These are phyloP conservation scores for Paramecium primaurelia DNA, from an alignment of 73 alveolate species.

Conservation along the genomic window DNA sequence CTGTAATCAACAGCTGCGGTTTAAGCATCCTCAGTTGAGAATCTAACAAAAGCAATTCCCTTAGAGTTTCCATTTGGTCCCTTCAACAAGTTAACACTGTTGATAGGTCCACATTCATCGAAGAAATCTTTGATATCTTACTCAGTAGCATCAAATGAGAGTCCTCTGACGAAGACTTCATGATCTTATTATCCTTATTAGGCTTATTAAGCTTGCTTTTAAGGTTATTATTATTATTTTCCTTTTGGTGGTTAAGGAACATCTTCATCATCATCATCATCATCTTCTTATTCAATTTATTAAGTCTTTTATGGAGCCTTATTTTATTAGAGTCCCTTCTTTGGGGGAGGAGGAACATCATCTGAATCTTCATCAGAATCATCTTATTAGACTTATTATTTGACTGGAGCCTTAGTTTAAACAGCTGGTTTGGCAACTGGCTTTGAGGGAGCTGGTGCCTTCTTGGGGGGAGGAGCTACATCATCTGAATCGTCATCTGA, in stretches of 20 bases:
- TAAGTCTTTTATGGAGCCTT: background rate
- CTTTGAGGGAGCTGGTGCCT: slow-evolving; percentile 2
- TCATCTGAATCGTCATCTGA: slow-evolving; percentile 48
- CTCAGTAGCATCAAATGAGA: slow-evolving; percentile 66
- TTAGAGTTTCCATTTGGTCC: slow-evolving; percentile 64
- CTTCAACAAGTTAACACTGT: slow-evolving; percentile 63
- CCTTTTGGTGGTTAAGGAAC: slow-evolving; percentile 40
- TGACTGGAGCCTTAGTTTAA: slow-evolving; percentile 8
- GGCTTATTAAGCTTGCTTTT: background rate
- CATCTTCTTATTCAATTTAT: background rate
- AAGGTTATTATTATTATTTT: slow-evolving; percentile 5
- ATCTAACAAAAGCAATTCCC: slow-evolving; percentile 74
- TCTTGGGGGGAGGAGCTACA: slow-evolving; percentile 30
- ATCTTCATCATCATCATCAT: slow-evolving; percentile 27
- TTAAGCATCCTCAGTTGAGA: slow-evolving; percentile 67
- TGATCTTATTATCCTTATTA: background rate
- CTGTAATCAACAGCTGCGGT: slow-evolving; percentile 56
- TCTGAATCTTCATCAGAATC: slow-evolving; percentile 62
- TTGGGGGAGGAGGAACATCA: slow-evolving; percentile 52
- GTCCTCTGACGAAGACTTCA: slow-evolving; percentile 68
- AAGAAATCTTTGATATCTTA: slow-evolving; percentile 57
- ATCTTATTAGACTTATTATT: slow-evolving; percentile 38
- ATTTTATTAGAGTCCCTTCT: slow-evolving; percentile 15
- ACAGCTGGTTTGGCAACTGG: slow-evolving; percentile 61
- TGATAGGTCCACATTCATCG: slow-evolving; percentile 67